Conservation (phyloP, 2,329 filamentous ascomycete genomes). For the Curvularia eragrostidis region DNA sequence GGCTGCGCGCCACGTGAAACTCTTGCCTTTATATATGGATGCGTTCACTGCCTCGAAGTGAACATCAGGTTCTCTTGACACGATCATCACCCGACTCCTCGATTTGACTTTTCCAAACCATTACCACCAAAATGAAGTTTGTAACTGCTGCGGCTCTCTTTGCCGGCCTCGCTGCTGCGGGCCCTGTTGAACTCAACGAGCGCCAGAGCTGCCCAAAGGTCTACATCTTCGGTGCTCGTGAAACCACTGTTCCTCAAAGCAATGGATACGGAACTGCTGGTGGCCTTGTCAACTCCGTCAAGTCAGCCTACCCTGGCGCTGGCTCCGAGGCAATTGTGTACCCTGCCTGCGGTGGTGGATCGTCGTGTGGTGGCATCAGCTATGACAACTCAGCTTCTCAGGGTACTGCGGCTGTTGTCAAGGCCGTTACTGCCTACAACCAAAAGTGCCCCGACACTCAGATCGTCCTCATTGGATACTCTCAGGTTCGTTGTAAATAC, state of each 20-base stretch:
- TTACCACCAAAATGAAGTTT: slow-evolving; percentile 39
- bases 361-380: slow-evolving; percentile 63
- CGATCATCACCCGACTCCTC: slow-evolving; percentile 13
- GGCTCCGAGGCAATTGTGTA: slow-evolving; percentile 54
- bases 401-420: slow-evolving; percentile 65
- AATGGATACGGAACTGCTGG: slow-evolving; percentile 51
- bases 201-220: slow-evolving; percentile 52
- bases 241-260: slow-evolving; percentile 50
- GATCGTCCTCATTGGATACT: slow-evolving; percentile 69
- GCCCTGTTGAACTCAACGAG: slow-evolving; percentile 46
- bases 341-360: slow-evolving; percentile 68
- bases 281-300: slow-evolving; percentile 51
- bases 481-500: slow-evolving; percentile 55
- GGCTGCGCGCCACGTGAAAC: not conserved
- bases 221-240: slow-evolving; percentile 55
- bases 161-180: slow-evolving; percentile 43
- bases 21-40: slow-evolving; percentile 25
- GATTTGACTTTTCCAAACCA: not conserved
- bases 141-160: slow-evolving; percentile 40
- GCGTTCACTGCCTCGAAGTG: slow-evolving; percentile 18
- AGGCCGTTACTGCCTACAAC: slow-evolving; percentile 66
- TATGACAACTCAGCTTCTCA: slow-evolving; percentile 66
- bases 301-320: slow-evolving; percentile 50
- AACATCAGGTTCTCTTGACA: slow-evolving; percentile 19
- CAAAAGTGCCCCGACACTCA: slow-evolving; percentile 63